Percentiles rank a stretch among this genome's conserved stretches.
phyloP scores from a whole-genome alignment of 176 grass and related monocot species.

The Carex myosuroides region DNA sequence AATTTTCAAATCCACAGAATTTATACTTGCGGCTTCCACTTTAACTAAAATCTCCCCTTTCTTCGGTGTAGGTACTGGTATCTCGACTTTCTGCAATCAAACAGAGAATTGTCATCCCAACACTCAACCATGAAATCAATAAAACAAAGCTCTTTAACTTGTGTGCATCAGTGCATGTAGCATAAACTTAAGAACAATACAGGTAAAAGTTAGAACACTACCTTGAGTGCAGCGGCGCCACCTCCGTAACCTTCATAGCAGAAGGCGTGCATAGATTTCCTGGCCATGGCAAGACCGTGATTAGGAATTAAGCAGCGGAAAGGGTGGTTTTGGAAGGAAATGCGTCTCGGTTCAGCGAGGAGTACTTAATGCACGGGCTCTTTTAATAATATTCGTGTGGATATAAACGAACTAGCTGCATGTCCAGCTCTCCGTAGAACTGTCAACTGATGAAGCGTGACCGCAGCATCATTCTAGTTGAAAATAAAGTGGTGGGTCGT shows the following conservation, averaged over 20 bases:
- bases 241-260: slow-evolving; percentile 28
- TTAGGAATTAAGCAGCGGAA: not conserved
- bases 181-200: not conserved
- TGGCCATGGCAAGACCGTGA: not conserved
- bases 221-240: slow-evolving; percentile 31
- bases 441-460: no score
- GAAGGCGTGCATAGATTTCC: slow-evolving; percentile 19
- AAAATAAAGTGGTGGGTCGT: no score
- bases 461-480: no score
- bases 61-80: slow-evolving; percentile 39
- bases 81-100: slow-evolving; percentile 50
- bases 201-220: not conserved
- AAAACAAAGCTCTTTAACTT: not conserved
- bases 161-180: not conserved
- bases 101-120: not conserved
- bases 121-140: not conserved
- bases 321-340: not conserved
- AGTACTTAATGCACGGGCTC: no score
- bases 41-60: slow-evolving; percentile 54
- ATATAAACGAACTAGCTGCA: no score
- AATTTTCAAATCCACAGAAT: slow-evolving; percentile 69
- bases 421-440: no score
- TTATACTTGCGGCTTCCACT: slow-evolving; percentile 57
- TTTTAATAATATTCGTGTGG: no score
- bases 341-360: not conserved